These are phyloP conservation scores for Trichophaea hybrida DNA, from an alignment of 2,329 filamentous ascomycete species.

Conservation along the genomic window DNA sequence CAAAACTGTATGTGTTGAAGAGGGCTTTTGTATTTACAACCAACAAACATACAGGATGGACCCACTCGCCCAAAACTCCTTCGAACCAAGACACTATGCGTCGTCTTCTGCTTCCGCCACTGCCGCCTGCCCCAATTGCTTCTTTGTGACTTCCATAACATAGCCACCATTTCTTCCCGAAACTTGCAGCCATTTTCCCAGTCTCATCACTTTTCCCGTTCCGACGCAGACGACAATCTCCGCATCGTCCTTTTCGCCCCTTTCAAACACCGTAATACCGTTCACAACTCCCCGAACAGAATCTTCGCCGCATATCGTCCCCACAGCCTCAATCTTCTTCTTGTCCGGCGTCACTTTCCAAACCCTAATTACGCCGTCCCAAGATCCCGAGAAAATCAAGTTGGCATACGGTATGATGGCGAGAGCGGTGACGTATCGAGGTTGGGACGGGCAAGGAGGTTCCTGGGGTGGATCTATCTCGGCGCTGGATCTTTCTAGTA, in stretches of 20 bases:
- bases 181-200: conserved; percentile 65
- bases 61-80: not conserved
- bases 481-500: conserved; percentile 56
- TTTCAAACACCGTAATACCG: conserved; percentile 72
- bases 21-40: not conserved
- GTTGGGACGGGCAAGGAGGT: conserved; percentile 49
- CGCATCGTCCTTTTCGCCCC: conserved; percentile 41
- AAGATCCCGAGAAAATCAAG: conserved; percentile 78
- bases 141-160: conserved; percentile 15
- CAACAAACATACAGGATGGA: not conserved
- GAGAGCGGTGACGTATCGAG: conserved; percentile 83
- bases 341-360: conserved; percentile 81
- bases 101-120: not conserved
- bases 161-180: conserved; percentile 56
- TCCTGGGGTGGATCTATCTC: conserved; percentile 48
- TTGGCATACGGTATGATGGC: conserved; percentile 79
- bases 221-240: conserved; percentile 63
- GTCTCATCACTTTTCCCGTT: conserved; percentile 72
- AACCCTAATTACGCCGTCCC: conserved; percentile 75
- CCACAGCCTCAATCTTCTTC: conserved; percentile 57
- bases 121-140: not conserved
- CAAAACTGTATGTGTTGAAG: not conserved
- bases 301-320: conserved; percentile 42
- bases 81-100: not conserved
- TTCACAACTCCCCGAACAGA: conserved; percentile 66